These are phyloP conservation scores for Samsoniella hepiali DNA, from an alignment of 2,329 filamentous ascomycete genomes.

Conservation along the genomic window DNA sequence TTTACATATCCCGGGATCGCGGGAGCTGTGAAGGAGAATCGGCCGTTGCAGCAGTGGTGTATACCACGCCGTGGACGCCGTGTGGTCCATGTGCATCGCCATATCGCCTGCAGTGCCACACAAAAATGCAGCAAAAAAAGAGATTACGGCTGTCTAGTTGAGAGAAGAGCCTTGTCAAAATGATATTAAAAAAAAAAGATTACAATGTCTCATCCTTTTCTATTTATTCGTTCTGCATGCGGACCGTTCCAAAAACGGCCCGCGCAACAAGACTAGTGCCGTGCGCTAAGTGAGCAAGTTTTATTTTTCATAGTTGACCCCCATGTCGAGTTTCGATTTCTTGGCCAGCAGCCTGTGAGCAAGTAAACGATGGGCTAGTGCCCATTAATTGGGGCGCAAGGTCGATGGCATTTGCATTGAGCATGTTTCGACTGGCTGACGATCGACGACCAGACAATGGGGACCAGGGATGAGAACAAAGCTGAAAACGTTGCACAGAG, in stretches of 20 bases:
- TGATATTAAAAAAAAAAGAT: neutral
- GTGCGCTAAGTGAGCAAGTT: constrained; percentile 15
- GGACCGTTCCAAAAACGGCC: constrained; percentile 4
- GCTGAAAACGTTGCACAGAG: too few relatives aligned
- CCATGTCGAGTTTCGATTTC: neutral
- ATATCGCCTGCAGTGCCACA: too few relatives aligned
- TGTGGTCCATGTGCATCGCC: constrained; percentile 16
- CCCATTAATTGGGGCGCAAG: neutral
- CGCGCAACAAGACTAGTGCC: constrained; percentile 1
- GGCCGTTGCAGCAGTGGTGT: constrained; percentile 19
- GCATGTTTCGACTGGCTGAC: constrained; percentile 13
- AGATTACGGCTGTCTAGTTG: neutral
- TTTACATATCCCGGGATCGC: constrained; percentile 25
- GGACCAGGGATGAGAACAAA: too few relatives aligned
- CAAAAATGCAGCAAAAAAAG: neutral
- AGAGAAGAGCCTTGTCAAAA: neutral
- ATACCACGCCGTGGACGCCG: constrained; percentile 15
- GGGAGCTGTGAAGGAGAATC: constrained; percentile 20
- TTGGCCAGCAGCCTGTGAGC: neutral
- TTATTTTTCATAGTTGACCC: neutral
- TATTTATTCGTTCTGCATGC: constrained; percentile 8
- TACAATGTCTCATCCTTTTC: constrained; percentile 12
- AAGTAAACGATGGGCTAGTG: neutral
- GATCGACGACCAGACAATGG: neutral
- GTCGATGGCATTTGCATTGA: neutral